These are phyloP conservation scores for Bifiguratus adelaidae DNA, from an alignment of 192 early-diverging fungal species.

Conservation along the genomic window DNA sequence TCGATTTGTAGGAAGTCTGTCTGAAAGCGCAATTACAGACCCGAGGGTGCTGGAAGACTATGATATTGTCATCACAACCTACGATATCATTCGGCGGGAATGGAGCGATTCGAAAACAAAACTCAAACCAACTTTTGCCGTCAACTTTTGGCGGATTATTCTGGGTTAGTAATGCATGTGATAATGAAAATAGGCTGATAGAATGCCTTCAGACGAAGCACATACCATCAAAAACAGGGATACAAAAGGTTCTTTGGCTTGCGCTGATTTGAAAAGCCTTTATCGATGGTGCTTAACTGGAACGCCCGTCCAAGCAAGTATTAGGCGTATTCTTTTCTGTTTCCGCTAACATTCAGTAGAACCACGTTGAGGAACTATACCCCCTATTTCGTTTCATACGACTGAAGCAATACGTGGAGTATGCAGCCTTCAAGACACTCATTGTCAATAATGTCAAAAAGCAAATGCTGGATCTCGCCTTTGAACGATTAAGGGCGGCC, in stretches of 20 bases:
- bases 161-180: no score
- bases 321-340: no score
- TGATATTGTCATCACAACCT: conserved; percentile 25
- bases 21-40: background rate
- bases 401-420: conserved; percentile 40
- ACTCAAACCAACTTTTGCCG: conserved; percentile 23
- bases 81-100: conserved; percentile 10
- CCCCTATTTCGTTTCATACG: conserved; percentile 54
- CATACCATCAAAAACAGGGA: conserved; percentile 46
- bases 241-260: conserved; percentile 29
- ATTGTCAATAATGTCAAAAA: conserved; percentile 29
- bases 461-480: conserved; percentile 15
- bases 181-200: no score
- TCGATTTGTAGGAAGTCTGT: no score
- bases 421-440: conserved; percentile 27
- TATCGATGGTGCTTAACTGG: conserved; percentile 60
- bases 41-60: conserved; percentile 8
- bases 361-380: conserved; percentile 58
- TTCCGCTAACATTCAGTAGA: no score
- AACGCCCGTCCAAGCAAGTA: conserved; percentile 30
- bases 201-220: conserved; percentile 57
- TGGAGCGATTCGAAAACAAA: no score
- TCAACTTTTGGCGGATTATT: conserved; percentile 32
- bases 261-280: conserved; percentile 20
- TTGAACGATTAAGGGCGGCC: conserved; percentile 45